Evolutionary conservation across 768 basidiomycete species (phyloP), one percentile per base, ranked within the genome.

Genomic region (Dendrothele bispora): DNA sequence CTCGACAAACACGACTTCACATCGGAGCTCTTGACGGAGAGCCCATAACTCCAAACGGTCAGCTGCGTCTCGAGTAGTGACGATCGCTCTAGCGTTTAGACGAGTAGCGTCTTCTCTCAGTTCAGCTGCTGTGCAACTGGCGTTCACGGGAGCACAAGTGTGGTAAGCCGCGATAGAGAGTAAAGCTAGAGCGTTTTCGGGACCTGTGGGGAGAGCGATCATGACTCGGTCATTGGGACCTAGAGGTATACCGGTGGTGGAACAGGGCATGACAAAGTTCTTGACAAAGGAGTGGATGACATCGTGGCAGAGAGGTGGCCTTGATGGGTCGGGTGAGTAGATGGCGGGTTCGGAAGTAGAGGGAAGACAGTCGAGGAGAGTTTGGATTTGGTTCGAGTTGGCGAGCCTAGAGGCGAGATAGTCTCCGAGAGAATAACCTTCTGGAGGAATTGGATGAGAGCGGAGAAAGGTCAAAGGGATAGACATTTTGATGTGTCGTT

Each of bases 141-240:
- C 66, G 55, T 77, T 78, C 27, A 77, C 69, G 1, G 75, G 76
- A 5, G 72, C 75, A 44, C 71, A 72, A 17, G 74, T 71, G 58
- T 76, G 71, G 52, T 75, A 75, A 42, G 50, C 56, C 10, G 69
- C 62, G 12, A 78, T 49, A 1, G 74, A 65, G 37, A 76, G 65
- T n/a, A 78, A 57, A 3, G 75, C 75, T 8, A 76, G 55, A 1
- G 74, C 76, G 41, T 73, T 75, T 52, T 74, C 71, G 17, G 74
- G 71, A 7, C 74, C 73, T 10, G 73, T 70, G 7, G 74, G 73
- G 5, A 76, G 61, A 3, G 64, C 69, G 43, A 74, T 58, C 63
- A 78, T 71, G 47, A 78, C 64, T 10, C 76, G 67, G 59, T 76
- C 73, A 55, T 75, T 78, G 10, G 64, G 69, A 7, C 66, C 67